Evolutionary conservation across 495 filamentous ascomycete species (phyloP).

Genomic region (Aspergillus nanangensis): DNA sequence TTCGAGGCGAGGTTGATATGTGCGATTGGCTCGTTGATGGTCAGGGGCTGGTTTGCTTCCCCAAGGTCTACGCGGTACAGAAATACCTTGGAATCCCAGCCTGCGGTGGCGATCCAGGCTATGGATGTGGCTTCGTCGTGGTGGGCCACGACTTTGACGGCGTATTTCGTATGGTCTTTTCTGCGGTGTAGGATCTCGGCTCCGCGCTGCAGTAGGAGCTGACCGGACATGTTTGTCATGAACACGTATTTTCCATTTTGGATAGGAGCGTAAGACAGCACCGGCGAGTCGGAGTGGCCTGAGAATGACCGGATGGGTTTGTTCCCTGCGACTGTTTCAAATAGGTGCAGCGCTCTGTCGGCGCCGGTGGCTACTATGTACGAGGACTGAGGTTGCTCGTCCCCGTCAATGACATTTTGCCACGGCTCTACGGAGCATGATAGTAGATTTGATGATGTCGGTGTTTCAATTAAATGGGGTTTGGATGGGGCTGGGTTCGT

Average conservation of each 20-base stretch:
- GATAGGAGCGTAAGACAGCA: conserved; percentile 45
- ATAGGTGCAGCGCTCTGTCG: conserved; percentile 46
- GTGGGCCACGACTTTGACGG: conserved; percentile 48
- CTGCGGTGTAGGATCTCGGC: conserved; percentile 37
- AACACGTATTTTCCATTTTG: conserved; percentile 33
- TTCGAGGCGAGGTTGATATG: conserved; percentile 49
- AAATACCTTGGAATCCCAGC: conserved; percentile 59
- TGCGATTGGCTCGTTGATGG: conserved; percentile 39
- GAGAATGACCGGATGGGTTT: conserved; percentile 22
- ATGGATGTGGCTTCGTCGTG: conserved; percentile 15
- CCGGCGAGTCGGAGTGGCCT: conserved; percentile 54
- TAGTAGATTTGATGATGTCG: conserved; percentile 51
- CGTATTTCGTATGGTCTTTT: conserved; percentile 60
- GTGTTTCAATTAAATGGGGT: conserved; percentile 34
- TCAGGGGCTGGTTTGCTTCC: conserved; percentile 4
- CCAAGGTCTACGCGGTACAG: conserved; percentile 40
- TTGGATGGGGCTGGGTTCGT: conserved; percentile 44
- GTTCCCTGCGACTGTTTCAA: conserved; percentile 27
- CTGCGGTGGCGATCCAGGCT: conserved; percentile 56
- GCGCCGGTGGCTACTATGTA: conserved; percentile 48
- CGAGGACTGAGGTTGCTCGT: conserved; percentile 5
- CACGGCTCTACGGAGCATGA: conserved; percentile 43
- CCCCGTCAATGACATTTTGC: conserved; percentile 17
- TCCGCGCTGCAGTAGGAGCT: conserved; percentile 43
- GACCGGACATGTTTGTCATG: conserved; percentile 61